Evolutionary conservation across 345 rosid species (phyloP).

Genomic region (Populus davidiana): DNA sequence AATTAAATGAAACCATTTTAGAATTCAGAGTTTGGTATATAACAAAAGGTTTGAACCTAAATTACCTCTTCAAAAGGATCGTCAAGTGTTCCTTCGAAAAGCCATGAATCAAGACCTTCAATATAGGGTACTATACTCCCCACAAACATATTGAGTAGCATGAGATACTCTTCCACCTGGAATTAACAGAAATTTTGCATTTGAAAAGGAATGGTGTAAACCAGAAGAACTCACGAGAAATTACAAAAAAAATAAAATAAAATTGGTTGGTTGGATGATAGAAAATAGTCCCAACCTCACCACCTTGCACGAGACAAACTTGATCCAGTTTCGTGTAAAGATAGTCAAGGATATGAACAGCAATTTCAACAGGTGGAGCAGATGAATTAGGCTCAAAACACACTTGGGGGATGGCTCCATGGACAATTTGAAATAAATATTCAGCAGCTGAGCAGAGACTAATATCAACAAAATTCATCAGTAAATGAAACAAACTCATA

Average conservation of each 20-base stretch:
- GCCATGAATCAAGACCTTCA: conserved; percentile 84
- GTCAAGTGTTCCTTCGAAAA: conserved; percentile 80
- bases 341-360: conserved; percentile 67
- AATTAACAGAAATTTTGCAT: conserved; percentile 21
- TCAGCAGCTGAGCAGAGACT: conserved; percentile 72
- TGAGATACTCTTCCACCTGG: conserved; percentile 72
- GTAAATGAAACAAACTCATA: not conserved
- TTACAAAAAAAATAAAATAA: not conserved
- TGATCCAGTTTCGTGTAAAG: conserved; percentile 73
- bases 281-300: conserved; percentile 65
- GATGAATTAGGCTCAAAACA: conserved; percentile 48
- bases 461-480: conserved; percentile 29
- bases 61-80: conserved; percentile 95
- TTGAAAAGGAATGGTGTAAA: conserved; percentile 1
- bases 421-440: conserved; percentile 59
- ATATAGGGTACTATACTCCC: conserved; percentile 74
- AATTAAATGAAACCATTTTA: not conserved
- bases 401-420: conserved; percentile 56
- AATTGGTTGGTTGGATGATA: not conserved
- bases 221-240: conserved; percentile 16
- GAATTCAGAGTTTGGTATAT: conserved; percentile 12
- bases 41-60: conserved; percentile 11
- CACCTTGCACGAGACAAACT: conserved; percentile 79
- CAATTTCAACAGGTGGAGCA: conserved; percentile 53
- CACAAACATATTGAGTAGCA: conserved; percentile 66